Conservation (phyloP, 2,329 filamentous ascomycete genomes). For the Colletotrichum euphorbiae region DNA sequence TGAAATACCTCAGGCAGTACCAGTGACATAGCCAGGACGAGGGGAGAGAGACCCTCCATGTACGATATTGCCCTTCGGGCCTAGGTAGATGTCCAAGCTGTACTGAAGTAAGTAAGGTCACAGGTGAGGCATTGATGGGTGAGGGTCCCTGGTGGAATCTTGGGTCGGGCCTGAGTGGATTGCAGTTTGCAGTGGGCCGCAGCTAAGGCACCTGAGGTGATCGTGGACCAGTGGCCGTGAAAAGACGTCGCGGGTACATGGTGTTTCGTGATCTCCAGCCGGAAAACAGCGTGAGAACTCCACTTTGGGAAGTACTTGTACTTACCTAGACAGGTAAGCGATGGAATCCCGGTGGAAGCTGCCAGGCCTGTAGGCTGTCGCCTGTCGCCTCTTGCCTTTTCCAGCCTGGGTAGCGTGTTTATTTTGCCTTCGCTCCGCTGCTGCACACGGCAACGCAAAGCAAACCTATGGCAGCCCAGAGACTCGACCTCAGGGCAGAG, state of each 20-base stretch:
- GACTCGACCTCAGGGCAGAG: too few species aligned
- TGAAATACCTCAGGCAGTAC: too few species aligned
- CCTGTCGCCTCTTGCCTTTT: background rate
- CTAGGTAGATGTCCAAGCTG: background rate
- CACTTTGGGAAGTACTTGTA: background rate
- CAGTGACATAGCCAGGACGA: background rate
- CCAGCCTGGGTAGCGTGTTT: background rate
- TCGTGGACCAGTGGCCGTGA: background rate
- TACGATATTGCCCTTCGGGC: background rate
- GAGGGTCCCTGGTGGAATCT: conserved; percentile 14
- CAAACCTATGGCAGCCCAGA: background rate
- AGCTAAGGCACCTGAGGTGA: conserved; percentile 7
- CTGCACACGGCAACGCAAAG: conserved; percentile 11
- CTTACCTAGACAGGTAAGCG: background rate
- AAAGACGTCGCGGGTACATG: background rate
- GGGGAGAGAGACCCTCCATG: background rate
- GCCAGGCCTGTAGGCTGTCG: background rate
- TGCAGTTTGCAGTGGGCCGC: conserved; percentile 22
- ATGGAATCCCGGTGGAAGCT: conserved; percentile 36
- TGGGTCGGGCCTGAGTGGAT: background rate
- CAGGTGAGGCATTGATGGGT: conserved; percentile 25
- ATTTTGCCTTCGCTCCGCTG: conserved; percentile 1
- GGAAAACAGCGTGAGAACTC: fast-evolving
- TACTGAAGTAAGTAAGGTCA: too few species aligned
- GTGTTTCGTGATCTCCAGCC: background rate